Evolutionary conservation across 140 eudicot genomes (phyloP).

Genomic region (Anethum foeniculum): DNA sequence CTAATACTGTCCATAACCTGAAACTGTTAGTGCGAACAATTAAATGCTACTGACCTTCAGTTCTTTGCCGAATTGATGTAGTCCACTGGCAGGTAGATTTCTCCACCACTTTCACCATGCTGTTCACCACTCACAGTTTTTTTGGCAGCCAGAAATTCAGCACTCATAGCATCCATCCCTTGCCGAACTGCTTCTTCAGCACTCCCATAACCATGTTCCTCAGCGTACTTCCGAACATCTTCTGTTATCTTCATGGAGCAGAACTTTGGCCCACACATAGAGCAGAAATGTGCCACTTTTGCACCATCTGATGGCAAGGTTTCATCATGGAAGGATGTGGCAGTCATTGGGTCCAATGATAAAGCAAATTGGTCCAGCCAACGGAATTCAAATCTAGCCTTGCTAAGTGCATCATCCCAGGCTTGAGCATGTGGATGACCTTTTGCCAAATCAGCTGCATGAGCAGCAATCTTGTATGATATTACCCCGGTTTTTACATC

Average conservation of each 20-base stretch:
- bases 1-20: neutral
- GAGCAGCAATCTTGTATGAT: slow-evolving; percentile 93
- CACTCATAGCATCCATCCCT: slow-evolving; percentile 99
- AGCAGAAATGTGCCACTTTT: slow-evolving; percentile 96
- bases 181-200: slow-evolving; percentile 87
- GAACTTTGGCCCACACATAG: slow-evolving; percentile 99
- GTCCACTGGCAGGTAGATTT: slow-evolving; percentile 80
- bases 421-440: slow-evolving; percentile 87
- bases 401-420: slow-evolving; percentile 96
- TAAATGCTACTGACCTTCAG: slow-evolving; percentile 38
- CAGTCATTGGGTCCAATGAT: slow-evolving; percentile 94
- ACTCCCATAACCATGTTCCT: slow-evolving; percentile 96
- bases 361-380: slow-evolving; percentile 98
- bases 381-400: slow-evolving; percentile 90
- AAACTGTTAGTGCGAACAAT: neutral
- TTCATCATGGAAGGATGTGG: slow-evolving; percentile 93
- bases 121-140: slow-evolving; percentile 94
- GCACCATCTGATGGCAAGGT: slow-evolving; percentile 95
- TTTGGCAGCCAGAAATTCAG: slow-evolving; percentile 85
- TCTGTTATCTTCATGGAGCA: slow-evolving; percentile 98
- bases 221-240: slow-evolving; percentile 94
- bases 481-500: slow-evolving; percentile 96
- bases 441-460: slow-evolving; percentile 95
- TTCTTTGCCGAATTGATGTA: slow-evolving; percentile 55
- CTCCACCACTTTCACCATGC: slow-evolving; percentile 96